phyloP scores from a whole-genome alignment of 192 early-diverging fungal genomes.

The Rhizophagus clarus region DNA sequence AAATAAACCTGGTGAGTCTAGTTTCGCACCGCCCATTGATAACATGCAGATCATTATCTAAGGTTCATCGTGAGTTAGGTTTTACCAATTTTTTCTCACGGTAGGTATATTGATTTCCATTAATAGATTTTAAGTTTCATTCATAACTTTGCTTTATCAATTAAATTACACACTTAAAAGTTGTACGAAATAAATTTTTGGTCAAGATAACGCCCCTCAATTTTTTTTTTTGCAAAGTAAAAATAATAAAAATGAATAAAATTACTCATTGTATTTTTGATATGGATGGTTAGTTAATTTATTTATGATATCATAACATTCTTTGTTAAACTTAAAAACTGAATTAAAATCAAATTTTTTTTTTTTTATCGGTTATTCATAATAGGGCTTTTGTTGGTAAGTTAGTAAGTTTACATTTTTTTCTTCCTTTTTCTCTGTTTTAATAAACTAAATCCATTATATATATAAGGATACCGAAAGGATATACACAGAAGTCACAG shows the following conservation, averaged over 20 bases:
- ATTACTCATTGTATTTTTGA: constrained; percentile 25
- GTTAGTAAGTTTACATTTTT: neutral
- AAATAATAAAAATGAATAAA: neutral
- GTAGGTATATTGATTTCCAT: no score
- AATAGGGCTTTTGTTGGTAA: neutral
- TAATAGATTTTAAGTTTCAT: no score
- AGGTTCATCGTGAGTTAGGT: no score
- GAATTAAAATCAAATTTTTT: neutral
- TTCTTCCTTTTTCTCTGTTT: neutral
- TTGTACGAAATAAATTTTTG: no score
- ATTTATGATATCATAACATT: neutral
- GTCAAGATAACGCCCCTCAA: no score
- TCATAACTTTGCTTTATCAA: no score
- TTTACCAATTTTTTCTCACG: no score
- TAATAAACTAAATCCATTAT: neutral
- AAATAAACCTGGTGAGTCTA: no score
- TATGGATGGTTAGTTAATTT: constrained; percentile 15
- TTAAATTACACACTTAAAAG: no score
- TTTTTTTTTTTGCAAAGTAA: neutral
- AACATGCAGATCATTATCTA: no score
- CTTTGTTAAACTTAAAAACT: neutral
- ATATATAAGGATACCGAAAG: neutral
- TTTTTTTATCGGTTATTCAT: neutral
- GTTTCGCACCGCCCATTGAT: no score
- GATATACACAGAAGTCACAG: neutral